These are phyloP conservation scores for Paraglomus brasilianum DNA, from an alignment of 192 early-diverging fungal genomes.

Conservation along the genomic window DNA sequence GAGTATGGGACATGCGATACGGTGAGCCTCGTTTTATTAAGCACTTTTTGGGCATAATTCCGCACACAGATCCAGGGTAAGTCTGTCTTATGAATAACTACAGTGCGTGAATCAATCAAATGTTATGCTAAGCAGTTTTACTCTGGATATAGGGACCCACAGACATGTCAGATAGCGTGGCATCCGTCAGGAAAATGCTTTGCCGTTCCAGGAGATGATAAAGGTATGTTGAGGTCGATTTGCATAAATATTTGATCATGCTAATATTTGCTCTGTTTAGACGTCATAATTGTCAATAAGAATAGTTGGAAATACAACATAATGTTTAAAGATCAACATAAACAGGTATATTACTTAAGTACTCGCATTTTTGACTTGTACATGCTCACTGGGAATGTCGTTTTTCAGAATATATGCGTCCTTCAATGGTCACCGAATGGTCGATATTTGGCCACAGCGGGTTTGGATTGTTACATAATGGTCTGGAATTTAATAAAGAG, in stretches of 20 bases:
- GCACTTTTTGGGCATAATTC: neutral
- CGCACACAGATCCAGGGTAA: neutral
- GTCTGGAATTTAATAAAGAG: neutral
- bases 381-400: too few relatives aligned
- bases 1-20: constrained; percentile 9
- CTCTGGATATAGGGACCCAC: neutral
- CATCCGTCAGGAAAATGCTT: constrained; percentile 4
- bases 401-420: neutral
- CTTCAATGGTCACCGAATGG: constrained; percentile 11
- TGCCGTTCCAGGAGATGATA: neutral
- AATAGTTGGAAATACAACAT: neutral
- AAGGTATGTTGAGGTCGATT: neutral
- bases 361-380: too few relatives aligned
- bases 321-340: constrained; percentile 1
- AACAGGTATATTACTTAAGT: neutral
- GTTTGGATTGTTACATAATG: neutral
- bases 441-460: neutral
- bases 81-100: neutral
- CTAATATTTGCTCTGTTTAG: too few relatives aligned
- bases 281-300: too few relatives aligned
- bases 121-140: neutral
- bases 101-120: neutral
- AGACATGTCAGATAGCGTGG: constrained; percentile 4
- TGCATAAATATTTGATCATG: too few relatives aligned
- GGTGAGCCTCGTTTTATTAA: neutral